phyloP scores from a whole-genome alignment of 2,329 filamentous ascomycete genomes.

The Tricladium varicosporioides region DNA sequence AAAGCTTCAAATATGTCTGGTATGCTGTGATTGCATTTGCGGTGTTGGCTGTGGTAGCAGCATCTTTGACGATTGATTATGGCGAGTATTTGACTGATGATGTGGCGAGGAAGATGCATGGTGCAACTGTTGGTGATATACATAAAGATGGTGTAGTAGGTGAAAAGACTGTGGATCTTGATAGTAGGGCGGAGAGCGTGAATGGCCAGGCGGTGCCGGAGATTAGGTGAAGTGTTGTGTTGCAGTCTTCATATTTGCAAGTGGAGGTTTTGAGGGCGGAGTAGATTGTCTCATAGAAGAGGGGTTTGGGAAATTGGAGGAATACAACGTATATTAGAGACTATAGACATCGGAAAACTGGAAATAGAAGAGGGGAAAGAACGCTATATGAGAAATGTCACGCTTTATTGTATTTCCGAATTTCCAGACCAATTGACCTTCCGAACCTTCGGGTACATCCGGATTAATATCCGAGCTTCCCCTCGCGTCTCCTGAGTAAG shows the following conservation, averaged over 20 bases:
- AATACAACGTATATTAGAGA: too few species aligned
- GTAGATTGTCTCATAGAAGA: too few species aligned
- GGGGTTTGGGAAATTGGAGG: too few species aligned
- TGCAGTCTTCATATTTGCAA: not conserved
- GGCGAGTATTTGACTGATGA: constrained; percentile 13
- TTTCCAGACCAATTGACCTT: too few species aligned
- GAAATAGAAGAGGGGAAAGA: too few species aligned
- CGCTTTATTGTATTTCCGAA: too few species aligned
- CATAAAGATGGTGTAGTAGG: not conserved
- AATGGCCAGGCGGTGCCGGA: not conserved
- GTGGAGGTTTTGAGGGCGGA: not conserved
- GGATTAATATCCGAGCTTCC: too few species aligned
- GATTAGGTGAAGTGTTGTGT: not conserved
- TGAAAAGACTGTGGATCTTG: not conserved
- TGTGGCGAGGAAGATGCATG: constrained; percentile 14
- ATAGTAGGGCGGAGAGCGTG: not conserved
- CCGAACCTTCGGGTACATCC: too few species aligned
- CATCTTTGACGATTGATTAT: constrained; percentile 11
- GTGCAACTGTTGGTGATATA: constrained; percentile 1
- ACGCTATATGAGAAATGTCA: too few species aligned
- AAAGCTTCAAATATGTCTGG: constrained; percentile 12
- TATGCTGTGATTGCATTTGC: constrained; percentile 13
- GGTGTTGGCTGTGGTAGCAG: constrained; percentile 2
- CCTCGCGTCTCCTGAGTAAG: too few species aligned
- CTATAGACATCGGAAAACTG: too few species aligned